A percentile compares a stretch with the other conserved stretches of the same genome.
Conservation (phyloP, 805 yeast genomes). For the Ogataea siamensis region DNA sequence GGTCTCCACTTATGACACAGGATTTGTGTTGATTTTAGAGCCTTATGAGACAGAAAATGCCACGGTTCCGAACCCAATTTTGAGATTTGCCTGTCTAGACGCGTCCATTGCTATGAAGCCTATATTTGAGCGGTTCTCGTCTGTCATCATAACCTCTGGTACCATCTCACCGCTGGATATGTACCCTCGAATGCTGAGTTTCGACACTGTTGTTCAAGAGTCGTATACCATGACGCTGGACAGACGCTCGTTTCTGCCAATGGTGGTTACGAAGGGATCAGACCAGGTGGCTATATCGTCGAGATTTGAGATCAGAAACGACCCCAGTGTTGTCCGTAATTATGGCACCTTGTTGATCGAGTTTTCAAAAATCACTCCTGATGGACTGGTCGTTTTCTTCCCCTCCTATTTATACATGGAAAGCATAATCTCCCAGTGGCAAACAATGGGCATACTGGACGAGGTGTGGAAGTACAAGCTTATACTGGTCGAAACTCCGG, state of each 20-base stretch:
- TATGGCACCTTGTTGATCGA: conserved; percentile 92
- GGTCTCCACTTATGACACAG: conserved; percentile 91
- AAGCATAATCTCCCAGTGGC: conserved; percentile 98
- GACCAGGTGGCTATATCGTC: conserved; percentile 98
- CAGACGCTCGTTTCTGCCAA: conserved; percentile 86
- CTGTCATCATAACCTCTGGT: conserved; percentile 95
- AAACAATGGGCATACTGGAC: conserved; percentile 94
- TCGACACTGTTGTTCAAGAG: conserved; percentile 89
- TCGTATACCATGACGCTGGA: conserved; percentile 96
- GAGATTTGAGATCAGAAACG: conserved; percentile 93
- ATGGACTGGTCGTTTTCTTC: conserved; percentile 96
- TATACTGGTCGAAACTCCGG: conserved; percentile 96
- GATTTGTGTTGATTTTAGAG: conserved; percentile 87
- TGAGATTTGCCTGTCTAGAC: conserved; percentile 91
- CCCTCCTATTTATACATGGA: conserved; percentile 98
- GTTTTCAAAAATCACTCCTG: conserved; percentile 93
- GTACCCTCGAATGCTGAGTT: conserved; percentile 96
- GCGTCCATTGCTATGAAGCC: conserved; percentile 98
- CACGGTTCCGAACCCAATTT: conserved; percentile 94
- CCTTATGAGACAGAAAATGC: conserved; percentile 93
- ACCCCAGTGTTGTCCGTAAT: conserved; percentile 95
- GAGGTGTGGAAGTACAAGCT: conserved; percentile 98
- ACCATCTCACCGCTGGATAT: conserved; percentile 97
- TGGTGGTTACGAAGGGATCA: conserved; percentile 95
- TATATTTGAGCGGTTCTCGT: conserved; percentile 86